A percentile compares a stretch with the other conserved stretches of the same genome.
phyloP scores from a whole-genome alignment of 495 filamentous ascomycete genomes.

The Bryoglossum gracile region DNA sequence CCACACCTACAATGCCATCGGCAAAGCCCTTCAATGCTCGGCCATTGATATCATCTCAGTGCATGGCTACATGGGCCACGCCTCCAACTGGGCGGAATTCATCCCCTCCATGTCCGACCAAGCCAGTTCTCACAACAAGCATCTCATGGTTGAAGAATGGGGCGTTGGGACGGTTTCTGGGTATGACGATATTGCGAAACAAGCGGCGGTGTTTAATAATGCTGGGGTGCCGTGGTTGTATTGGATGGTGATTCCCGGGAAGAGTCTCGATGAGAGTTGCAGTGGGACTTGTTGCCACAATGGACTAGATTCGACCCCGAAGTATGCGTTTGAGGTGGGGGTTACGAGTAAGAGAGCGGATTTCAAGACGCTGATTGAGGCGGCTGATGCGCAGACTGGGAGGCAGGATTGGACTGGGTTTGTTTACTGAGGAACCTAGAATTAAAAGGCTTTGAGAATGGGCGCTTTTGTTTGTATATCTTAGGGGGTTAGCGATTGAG shows the following conservation, averaged over 20 bases:
- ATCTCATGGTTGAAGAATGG: conserved; percentile 13
- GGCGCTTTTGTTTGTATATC: too few relatives aligned
- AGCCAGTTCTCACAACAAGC: neutral
- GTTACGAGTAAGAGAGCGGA: conserved; percentile 1
- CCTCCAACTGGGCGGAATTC: conserved; percentile 2
- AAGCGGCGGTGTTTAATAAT: conserved; percentile 5
- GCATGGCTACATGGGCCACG: conserved; percentile 8
- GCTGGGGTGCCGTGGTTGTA: conserved; percentile 4
- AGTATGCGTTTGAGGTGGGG: neutral
- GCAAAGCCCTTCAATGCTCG: conserved; percentile 3
- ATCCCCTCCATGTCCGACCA: neutral
- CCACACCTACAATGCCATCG: conserved; percentile 5
- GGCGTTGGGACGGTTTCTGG: neutral
- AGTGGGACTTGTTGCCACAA: neutral
- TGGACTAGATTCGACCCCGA: neutral
- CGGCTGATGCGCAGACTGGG: neutral
- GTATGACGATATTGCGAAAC: neutral
- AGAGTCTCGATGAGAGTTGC: conserved; percentile 1
- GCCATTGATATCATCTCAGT: conserved; percentile 11
- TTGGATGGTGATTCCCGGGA: conserved; percentile 1
- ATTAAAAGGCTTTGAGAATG: too few relatives aligned
- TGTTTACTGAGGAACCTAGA: conserved; percentile 5
- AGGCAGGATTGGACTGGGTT: conserved; percentile 6
- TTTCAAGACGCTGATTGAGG: neutral
- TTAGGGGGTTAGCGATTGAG: too few relatives aligned